Conservation (phyloP, 495 filamentous ascomycete genomes). For the Penicillium canariense region DNA sequence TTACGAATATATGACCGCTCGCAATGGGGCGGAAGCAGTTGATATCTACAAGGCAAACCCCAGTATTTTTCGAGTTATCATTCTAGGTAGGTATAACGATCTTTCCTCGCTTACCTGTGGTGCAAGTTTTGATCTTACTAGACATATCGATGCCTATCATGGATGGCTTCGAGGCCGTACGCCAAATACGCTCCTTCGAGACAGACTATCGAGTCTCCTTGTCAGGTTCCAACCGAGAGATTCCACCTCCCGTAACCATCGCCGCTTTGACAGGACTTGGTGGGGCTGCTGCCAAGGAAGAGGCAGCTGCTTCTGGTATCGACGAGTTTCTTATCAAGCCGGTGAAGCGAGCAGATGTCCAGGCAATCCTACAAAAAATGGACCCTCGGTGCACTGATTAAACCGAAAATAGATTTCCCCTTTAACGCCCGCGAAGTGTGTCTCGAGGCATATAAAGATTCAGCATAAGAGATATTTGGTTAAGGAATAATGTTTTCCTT, state of each 20-base stretch:
- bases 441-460: no score
- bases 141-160: conserved; percentile 87
- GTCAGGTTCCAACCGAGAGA: no score
- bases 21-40: conserved; percentile 54
- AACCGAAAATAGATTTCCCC: no score
- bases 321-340: conserved; percentile 43
- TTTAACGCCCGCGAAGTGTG: no score
- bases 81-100: conserved; percentile 43
- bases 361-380: no score
- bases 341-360: no score
- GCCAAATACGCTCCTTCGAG: conserved; percentile 63
- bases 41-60: conserved; percentile 37
- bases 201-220: conserved; percentile 36
- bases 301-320: conserved; percentile 37
- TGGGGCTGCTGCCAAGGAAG: conserved; percentile 25
- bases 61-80: conserved; percentile 39
- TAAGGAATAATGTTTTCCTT: no score
- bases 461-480: no score
- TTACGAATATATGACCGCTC: not conserved
- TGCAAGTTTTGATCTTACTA: conserved; percentile 9
- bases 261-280: conserved; percentile 13
- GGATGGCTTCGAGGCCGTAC: conserved; percentile 77
- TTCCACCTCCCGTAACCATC: not conserved
- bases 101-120: not conserved
- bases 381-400: no score